Percentiles rank a stretch among this genome's conserved stretches.
Evolutionary conservation across 1,284 basidiomycete genomes (phyloP).

Genomic region (Sporisorium iseilematis-ciliati): DNA sequence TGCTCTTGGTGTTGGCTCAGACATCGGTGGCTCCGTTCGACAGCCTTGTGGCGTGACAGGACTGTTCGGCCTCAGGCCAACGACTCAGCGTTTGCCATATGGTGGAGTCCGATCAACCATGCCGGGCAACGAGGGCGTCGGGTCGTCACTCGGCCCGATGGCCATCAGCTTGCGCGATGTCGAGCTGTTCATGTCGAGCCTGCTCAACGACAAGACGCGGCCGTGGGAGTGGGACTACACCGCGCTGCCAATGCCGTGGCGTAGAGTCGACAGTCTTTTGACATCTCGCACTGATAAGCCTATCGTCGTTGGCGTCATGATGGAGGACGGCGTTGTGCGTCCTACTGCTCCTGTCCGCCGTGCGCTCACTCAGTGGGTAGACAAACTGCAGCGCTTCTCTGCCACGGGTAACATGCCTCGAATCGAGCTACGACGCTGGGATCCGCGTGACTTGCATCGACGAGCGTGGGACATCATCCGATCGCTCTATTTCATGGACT

Average conservation of each 20-base stretch:
- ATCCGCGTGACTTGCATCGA: conserved; percentile 32
- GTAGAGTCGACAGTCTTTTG: conserved; percentile 28
- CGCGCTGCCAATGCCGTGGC: conserved; percentile 30
- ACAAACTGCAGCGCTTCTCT: conserved; percentile 14
- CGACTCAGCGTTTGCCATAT: conserved; percentile 39
- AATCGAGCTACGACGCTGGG: conserved; percentile 29
- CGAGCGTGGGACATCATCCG: conserved; percentile 51
- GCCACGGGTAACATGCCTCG: conserved; percentile 1
- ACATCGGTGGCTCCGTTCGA: conserved; percentile 52
- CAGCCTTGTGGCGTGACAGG: conserved; percentile 47
- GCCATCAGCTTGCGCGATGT: conserved; percentile 35
- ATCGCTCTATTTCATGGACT: conserved; percentile 56
- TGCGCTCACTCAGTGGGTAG: conserved; percentile 31
- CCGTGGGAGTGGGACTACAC: conserved; percentile 40
- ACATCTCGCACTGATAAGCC: conserved; percentile 3
- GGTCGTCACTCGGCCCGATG: conserved; percentile 43
- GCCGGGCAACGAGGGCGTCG: conserved; percentile 50
- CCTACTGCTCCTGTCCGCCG: conserved; percentile 35
- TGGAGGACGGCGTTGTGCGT: conserved; percentile 40
- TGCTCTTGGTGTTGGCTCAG: conserved; percentile 44
- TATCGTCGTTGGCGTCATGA: conserved; percentile 36
- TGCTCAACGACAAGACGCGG: conserved; percentile 35
- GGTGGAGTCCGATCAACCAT: conserved; percentile 42
- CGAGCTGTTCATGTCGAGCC: conserved; percentile 43
- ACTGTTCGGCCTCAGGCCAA: conserved; percentile 50